These are phyloP conservation scores for Metschnikowia arizonensis DNA, from an alignment of 805 yeast species.

Conservation along the genomic window DNA sequence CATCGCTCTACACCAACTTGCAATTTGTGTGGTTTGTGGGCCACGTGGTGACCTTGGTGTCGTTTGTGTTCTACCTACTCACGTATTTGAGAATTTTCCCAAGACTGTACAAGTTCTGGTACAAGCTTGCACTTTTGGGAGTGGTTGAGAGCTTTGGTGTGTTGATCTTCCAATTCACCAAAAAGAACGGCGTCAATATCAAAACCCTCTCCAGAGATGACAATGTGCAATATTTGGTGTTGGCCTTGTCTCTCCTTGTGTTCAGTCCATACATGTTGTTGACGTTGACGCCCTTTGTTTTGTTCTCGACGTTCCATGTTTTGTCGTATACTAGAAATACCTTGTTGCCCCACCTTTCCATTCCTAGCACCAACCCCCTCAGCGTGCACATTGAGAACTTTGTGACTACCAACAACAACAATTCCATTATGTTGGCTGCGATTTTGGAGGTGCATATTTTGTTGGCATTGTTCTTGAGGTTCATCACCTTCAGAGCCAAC, in stretches of 20 bases:
- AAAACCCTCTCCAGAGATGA: constrained; percentile 44
- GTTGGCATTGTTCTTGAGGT: constrained; percentile 44
- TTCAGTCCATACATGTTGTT: constrained; percentile 57
- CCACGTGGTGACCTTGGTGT: constrained; percentile 33
- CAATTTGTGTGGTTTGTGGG: constrained; percentile 77
- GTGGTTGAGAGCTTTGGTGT: constrained; percentile 72
- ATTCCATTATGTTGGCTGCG: constrained; percentile 38
- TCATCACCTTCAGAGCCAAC: constrained; percentile 55
- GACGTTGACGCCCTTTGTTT: constrained; percentile 66
- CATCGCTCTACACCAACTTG: constrained; percentile 32
- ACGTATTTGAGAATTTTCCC: constrained; percentile 31
- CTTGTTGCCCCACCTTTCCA: constrained; percentile 58
- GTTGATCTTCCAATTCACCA: constrained; percentile 56
- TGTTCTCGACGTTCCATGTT: constrained; percentile 80
- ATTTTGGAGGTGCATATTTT: constrained; percentile 43
- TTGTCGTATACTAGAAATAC: constrained; percentile 63
- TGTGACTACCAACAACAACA: constrained; percentile 32
- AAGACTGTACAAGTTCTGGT: constrained; percentile 36
- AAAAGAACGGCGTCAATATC: constrained; percentile 26
- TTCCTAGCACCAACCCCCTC: constrained; percentile 26
- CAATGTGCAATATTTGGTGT: constrained; percentile 67
- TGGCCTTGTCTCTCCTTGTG: constrained; percentile 45
- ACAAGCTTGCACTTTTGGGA: constrained; percentile 58
- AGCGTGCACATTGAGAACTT: constrained; percentile 40
- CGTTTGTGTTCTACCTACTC: constrained; percentile 29